Evolutionary conservation across 176 grass and related monocot species (phyloP).

Genomic region (Triticum timopheevii): DNA sequence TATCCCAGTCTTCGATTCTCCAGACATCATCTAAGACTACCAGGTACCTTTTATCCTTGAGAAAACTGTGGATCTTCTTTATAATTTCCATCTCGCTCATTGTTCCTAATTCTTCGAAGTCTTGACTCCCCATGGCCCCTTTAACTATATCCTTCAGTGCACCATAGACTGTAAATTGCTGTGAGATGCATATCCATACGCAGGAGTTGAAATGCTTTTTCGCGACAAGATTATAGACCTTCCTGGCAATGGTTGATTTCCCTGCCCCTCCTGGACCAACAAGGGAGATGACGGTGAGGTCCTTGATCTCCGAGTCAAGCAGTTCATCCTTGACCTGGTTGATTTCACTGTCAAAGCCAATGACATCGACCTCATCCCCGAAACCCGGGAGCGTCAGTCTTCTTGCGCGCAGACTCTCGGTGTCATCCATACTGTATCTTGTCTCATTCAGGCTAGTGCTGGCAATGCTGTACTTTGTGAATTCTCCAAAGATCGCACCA

Average conservation of each 20-base stretch:
- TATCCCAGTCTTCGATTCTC: background rate
- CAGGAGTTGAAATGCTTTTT: background rate
- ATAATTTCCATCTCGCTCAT: background rate
- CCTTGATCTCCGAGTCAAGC: slow-evolving; percentile 7
- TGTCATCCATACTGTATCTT: background rate
- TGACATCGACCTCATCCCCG: background rate
- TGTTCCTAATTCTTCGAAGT: background rate
- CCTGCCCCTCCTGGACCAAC: slow-evolving; percentile 15
- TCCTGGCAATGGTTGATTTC: slow-evolving; percentile 19
- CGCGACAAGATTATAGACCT: slow-evolving; percentile 1
- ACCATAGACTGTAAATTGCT: slow-evolving; percentile 1
- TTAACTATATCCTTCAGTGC: slow-evolving; percentile 3
- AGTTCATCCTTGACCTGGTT: background rate
- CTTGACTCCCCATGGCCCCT: background rate
- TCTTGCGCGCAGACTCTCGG: background rate
- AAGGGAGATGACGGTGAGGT: slow-evolving; percentile 9
- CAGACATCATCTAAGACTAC: slow-evolving; percentile 15
- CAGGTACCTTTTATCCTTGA: background rate
- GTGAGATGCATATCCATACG: slow-evolving; percentile 7
- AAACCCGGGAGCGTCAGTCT: background rate
- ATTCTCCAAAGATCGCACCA: background rate
- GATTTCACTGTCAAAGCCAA: slow-evolving; percentile 10
- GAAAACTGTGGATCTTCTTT: background rate
- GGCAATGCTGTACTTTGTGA: background rate
- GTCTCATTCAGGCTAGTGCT: background rate